A percentile compares a stretch with the other conserved stretches of the same genome.
Evolutionary conservation across 1,284 basidiomycete species (phyloP).

Genomic region (Apiotrichum mycotoxinovorans): DNA sequence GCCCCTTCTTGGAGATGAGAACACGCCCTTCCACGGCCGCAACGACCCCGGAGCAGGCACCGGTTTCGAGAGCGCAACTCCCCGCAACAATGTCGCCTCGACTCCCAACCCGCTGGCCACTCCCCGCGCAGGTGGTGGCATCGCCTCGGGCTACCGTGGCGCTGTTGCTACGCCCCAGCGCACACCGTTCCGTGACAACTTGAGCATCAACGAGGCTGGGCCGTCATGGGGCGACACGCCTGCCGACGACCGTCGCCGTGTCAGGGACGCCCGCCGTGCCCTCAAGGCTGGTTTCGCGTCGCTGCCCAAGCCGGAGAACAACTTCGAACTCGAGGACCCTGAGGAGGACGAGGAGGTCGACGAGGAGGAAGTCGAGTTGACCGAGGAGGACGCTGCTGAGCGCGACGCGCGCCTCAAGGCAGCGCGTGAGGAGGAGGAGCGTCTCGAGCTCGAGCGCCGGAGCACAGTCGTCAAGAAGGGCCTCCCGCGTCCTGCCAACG

Average conservation of each 20-base stretch:
- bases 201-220: conserved; percentile 77
- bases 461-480: conserved; percentile 76
- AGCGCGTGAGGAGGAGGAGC: conserved; percentile 70
- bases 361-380: conserved; percentile 49
- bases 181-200: conserved; percentile 85
- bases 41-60: conserved; percentile 60
- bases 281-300: conserved; percentile 76
- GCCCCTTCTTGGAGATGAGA: conserved; percentile 92
- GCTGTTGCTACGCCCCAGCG: conserved; percentile 71
- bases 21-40: conserved; percentile 79
- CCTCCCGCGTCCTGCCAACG: conserved; percentile 80
- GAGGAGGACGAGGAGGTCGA: conserved; percentile 61
- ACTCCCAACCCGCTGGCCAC: conserved; percentile 96
- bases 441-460: conserved; percentile 71
- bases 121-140: conserved; percentile 56
- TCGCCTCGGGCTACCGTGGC: conserved; percentile 63
- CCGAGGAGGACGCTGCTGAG: conserved; percentile 87
- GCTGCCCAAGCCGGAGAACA: conserved; percentile 92
- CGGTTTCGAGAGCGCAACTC: conserved; percentile 87
- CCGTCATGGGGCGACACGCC: conserved; percentile 66
- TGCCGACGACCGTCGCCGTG: conserved; percentile 64
- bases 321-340: conserved; percentile 91
- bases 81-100: conserved; percentile 77
- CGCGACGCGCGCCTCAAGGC: conserved; percentile 74
- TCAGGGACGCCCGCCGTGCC: conserved; percentile 64